Evolutionary conservation across 1,284 basidiomycete species (phyloP), one percentile per base, ranked within the genome.

Genomic region (Leccinum huronense): DNA sequence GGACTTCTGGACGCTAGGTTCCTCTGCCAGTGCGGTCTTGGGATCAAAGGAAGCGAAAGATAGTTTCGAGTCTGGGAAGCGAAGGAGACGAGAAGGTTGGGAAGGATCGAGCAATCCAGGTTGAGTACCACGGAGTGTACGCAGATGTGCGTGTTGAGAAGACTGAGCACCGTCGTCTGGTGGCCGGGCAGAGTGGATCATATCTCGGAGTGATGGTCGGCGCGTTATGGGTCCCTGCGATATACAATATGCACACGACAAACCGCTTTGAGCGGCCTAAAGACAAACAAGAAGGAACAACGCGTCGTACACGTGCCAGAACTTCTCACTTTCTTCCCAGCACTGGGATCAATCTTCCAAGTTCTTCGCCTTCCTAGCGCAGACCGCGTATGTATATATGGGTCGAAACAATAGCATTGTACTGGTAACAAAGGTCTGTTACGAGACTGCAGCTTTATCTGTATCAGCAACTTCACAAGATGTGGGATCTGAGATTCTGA

Each of bases 1-100:
- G 45, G 82, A 73, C 53, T 78, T 80, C 57, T 68, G 76, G 54
- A 79, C 38, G 66, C 74, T 76, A 53, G 76, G 71, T 5, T 75
- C 66, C n/a, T 71, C 71, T 7, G 79, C 73, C n/a, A 81, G 78
- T 0, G 90, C 90, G 30, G 85, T 82, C 56, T 79, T 80, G 3
- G 90, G 87, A 71, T 92, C 84, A 65, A 88, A 91, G 8, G 82
- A 82, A 9, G 89, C 87, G 69, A 92, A 92, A 2, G 79, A 81
- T 19, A 92, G 77, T 31, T 67, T 83, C 3, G 87, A 84, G 33
- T 79, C 79, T 1, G 83, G 80, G 51, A 78, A 75, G 59, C 86
- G 84, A 27, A 89, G 78, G 14, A 91, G 74, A 57, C 89, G 86
- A 16, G 75, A 71, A 3, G 78, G 76, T 72, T 91, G 89, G 0